These are phyloP conservation scores for Aspergillus sp. DNA, from an alignment of 2,329 filamentous ascomycete genomes.

Conservation along the genomic window DNA sequence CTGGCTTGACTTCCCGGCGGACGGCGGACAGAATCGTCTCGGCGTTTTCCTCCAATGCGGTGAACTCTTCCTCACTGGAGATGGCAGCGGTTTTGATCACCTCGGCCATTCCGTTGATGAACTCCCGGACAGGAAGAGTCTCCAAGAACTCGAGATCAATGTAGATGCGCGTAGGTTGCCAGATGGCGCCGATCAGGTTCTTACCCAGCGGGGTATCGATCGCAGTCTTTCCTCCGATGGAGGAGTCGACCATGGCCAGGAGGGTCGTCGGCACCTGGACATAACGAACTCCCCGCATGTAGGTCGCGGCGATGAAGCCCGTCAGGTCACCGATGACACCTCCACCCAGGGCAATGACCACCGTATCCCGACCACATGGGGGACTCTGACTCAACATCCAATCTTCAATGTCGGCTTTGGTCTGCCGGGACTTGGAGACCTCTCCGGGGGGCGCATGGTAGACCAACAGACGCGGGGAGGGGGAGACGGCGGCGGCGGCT, in stretches of 20 bases:
- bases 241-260: slow-evolving; percentile 96
- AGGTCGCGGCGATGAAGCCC: slow-evolving; percentile 94
- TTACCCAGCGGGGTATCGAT: slow-evolving; percentile 96
- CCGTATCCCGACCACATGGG: slow-evolving; percentile 89
- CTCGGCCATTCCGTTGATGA: slow-evolving; percentile 98
- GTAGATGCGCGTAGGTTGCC: slow-evolving; percentile 92
- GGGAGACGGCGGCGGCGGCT: slow-evolving; percentile 44
- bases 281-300: slow-evolving; percentile 96
- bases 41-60: slow-evolving; percentile 77
- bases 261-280: slow-evolving; percentile 95
- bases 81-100: slow-evolving; percentile 98
- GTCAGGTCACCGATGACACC: slow-evolving; percentile 98
- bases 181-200: slow-evolving; percentile 93
- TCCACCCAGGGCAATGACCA: slow-evolving; percentile 90
- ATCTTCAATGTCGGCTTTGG: slow-evolving; percentile 94
- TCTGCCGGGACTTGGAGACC: slow-evolving; percentile 87
- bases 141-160: slow-evolving; percentile 91
- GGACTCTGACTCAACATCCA: slow-evolving; percentile 84
- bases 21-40: slow-evolving; percentile 71
- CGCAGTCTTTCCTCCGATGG: slow-evolving; percentile 96
- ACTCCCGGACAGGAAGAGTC: slow-evolving; percentile 84
- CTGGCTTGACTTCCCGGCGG: slow-evolving; percentile 58
- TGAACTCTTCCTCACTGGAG: slow-evolving; percentile 86
- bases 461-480: slow-evolving; percentile 69
- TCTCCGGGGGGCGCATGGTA: slow-evolving; percentile 89